Evolutionary conservation across 768 basidiomycete genomes (phyloP), one percentile per base, ranked within the genome.

Genomic region (Pisolithus microcarpus): DNA sequence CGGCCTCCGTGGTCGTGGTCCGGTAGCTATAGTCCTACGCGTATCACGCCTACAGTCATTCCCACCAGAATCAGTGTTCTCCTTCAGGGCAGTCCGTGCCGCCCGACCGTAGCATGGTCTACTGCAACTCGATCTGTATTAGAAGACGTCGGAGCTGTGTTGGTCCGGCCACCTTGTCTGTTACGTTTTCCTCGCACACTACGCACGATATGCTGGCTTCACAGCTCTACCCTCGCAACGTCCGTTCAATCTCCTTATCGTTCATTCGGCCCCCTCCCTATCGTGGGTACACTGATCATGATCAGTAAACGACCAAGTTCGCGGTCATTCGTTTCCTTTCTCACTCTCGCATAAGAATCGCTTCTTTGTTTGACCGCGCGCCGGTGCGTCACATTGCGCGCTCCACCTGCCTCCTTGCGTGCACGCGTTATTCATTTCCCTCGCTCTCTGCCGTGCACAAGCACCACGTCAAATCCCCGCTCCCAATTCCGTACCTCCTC

Each of bases 371-470:
- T 46, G 45, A 10, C 31, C 31, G 23, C 31, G 23, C 45, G 30
- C 15, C 28, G 5, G 43, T 19, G 16, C 36, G 45, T 30, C 45
- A 31, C 43, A 43, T 43, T 43, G 15, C 28, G 18, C 34, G n/a
- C 45, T 31, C 45, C 31, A 23, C 45, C 31, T 19, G 34, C 45
- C 45, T 46, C 30, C 45, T 21, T 34, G 9, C 31, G 13, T 37
- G 45, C 45, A 46, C 45, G 45, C 45, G 45, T 46, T 46, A 21
- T 46, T 46, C 45, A 46, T 46, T 36, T 34, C 30, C 34, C 31
- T 34, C 45, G 45, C 11, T 34, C 30, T 31, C 31, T 30, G 31
- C 45, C 28, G 45, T 34, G n/a, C 2, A 31, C 45, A 19, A 9
- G 19, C 45, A 18, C 19, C 45, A 34, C 7, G 10, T 24, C 18